Conservation (phyloP, 306 rosid species). For the Pterocarpus santalinus region DNA sequence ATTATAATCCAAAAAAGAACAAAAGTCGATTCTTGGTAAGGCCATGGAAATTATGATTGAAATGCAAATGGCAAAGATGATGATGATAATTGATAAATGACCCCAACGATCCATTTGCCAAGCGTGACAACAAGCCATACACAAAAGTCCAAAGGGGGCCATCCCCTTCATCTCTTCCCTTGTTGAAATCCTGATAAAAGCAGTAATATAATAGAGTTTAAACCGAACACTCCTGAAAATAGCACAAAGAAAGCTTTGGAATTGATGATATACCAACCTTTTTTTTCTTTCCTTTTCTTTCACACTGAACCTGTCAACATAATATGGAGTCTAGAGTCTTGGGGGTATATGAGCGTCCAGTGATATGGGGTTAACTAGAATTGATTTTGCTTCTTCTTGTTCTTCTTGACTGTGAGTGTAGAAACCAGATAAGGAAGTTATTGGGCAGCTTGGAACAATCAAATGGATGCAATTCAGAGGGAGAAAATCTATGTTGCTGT, state of each 20-base stretch:
- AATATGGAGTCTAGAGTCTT: not conserved
- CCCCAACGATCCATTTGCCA: constrained; percentile 14
- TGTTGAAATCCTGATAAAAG: constrained; percentile 36
- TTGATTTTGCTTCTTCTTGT: constrained; percentile 12
- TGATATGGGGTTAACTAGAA: constrained; percentile 15
- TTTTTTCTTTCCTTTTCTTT: constrained; percentile 16
- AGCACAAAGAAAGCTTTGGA: constrained; percentile 43
- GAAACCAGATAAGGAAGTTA: not conserved
- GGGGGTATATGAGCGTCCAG: not conserved
- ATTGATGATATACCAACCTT: constrained; percentile 28
- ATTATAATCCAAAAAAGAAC: constrained; percentile 1
- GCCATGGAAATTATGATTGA: constrained; percentile 15
- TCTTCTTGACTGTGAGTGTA: constrained; percentile 30
- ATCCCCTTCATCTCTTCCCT: constrained; percentile 34
- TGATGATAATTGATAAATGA: not conserved
- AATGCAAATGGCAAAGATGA: constrained; percentile 25
- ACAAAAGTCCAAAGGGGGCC: constrained; percentile 58
- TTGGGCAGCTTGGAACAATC: not conserved
- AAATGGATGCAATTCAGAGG: constrained; percentile 56
- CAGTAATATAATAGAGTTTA: constrained; percentile 28
- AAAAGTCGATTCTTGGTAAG: constrained; percentile 26
- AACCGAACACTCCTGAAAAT: constrained; percentile 37
- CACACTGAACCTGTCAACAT: constrained; percentile 37
- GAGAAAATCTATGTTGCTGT: constrained; percentile 77
- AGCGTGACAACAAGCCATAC: constrained; percentile 33